phyloP scores from a whole-genome alignment of 441 rosid species.

The Euphorbia schlechtendalii region DNA sequence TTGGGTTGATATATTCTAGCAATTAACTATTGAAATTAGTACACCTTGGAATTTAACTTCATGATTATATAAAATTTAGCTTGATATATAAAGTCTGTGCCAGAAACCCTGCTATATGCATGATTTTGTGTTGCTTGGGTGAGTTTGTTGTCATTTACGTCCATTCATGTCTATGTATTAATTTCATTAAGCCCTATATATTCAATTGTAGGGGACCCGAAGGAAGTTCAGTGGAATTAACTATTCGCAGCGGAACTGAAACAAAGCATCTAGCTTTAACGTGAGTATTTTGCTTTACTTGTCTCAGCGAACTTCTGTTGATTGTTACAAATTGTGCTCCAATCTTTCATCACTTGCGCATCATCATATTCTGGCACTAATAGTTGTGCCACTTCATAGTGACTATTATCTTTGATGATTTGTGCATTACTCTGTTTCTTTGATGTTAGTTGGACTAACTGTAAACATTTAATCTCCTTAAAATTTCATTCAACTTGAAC shows the following conservation, averaged over 20 bases:
- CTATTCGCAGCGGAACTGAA: slow-evolving; percentile 67
- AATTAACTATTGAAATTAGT: neutral
- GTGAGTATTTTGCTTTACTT: slow-evolving; percentile 32
- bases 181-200: slow-evolving; percentile 14
- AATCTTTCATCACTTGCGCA: neutral
- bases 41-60: neutral
- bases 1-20: neutral
- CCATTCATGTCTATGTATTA: slow-evolving; percentile 1
- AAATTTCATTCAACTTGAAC: slow-evolving; percentile 7
- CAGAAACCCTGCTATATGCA: neutral
- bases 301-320: neutral
- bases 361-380: neutral
- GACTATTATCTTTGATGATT: neutral
- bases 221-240: slow-evolving; percentile 80
- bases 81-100: neutral
- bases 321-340: slow-evolving; percentile 6
- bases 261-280: slow-evolving; percentile 57
- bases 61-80: neutral
- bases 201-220: slow-evolving; percentile 75
- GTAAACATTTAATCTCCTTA: neutral
- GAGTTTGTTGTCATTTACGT: neutral
- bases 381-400: neutral
- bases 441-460: neutral
- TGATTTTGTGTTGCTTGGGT: too few relatives aligned
- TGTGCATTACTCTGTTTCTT: neutral